Evolutionary conservation across 139 green algal genomes (phyloP).

Genomic region (Limnomonas spitsbergensis): DNA sequence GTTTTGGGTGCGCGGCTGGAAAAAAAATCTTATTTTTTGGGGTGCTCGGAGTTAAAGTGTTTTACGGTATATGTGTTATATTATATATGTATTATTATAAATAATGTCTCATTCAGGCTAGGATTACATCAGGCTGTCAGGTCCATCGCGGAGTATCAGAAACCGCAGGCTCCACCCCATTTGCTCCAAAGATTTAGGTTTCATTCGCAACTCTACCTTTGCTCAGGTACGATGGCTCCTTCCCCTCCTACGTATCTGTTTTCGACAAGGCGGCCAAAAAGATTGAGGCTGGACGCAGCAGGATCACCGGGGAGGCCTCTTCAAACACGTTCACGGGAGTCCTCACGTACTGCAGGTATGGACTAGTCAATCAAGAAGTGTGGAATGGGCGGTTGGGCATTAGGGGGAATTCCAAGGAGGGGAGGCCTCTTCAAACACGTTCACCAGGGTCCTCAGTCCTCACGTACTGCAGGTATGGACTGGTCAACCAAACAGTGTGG

Average conservation of each 20-base stretch:
- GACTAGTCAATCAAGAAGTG: neutral
- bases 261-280: constrained; percentile 35
- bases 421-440: constrained; percentile 60
- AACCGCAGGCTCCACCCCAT: too few relatives aligned
- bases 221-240: constrained; percentile 40
- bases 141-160: too few relatives aligned
- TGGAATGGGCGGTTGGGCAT: neutral
- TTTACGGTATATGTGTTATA: too few relatives aligned
- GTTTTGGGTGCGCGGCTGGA: too few relatives aligned
- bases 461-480: constrained; percentile 15
- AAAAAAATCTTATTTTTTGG: too few relatives aligned
- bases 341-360: constrained; percentile 19
- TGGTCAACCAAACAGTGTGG: neutral
- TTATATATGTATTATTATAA: too few relatives aligned
- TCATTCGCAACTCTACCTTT: too few relatives aligned
- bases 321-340: constrained; percentile 59
- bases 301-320: constrained; percentile 47
- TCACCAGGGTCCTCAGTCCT: constrained; percentile 40
- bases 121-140: too few relatives aligned
- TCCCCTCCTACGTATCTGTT: constrained; percentile 38
- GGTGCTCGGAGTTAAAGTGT: too few relatives aligned
- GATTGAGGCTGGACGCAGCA: neutral
- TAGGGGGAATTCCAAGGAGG: too few relatives aligned
- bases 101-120: too few relatives aligned
- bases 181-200: too few relatives aligned